A percentile compares a stretch with the other conserved stretches of the same genome.
Conservation (phyloP, 2,329 filamentous ascomycete species). For the Mollisiaceae sp. region DNA sequence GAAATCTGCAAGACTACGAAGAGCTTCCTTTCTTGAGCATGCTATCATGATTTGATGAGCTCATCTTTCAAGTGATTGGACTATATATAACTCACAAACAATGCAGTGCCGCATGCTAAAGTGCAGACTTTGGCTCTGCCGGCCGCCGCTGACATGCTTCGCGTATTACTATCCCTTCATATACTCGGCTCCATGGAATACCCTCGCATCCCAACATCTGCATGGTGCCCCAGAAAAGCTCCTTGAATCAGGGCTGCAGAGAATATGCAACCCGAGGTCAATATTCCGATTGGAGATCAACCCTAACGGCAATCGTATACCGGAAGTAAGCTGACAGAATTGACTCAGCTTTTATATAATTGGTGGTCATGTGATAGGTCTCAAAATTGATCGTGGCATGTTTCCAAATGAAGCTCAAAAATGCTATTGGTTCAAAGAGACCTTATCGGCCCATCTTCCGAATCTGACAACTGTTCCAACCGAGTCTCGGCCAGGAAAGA, state of each 20-base stretch:
- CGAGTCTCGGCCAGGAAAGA: too few relatives aligned
- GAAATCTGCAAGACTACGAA: neutral
- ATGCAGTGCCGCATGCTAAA: neutral
- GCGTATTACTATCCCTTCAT: neutral
- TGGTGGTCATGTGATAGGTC: neutral
- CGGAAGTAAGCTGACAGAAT: constrained; percentile 5
- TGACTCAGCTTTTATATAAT: neutral
- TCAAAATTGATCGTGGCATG: too few relatives aligned
- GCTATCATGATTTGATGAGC: neutral
- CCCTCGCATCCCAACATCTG: neutral
- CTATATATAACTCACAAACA: neutral
- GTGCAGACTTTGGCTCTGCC: neutral
- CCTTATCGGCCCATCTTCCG: too few relatives aligned
- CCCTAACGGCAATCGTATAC: neutral
- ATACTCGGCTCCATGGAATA: neutral
- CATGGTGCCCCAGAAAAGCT: neutral
- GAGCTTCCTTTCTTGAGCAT: neutral
- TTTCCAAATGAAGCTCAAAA: too few relatives aligned
- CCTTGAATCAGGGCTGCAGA: constrained; percentile 4
- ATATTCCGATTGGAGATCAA: neutral
- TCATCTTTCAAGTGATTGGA: constrained; percentile 1
- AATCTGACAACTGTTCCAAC: too few relatives aligned
- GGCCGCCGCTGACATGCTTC: neutral
- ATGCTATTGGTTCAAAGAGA: too few relatives aligned
- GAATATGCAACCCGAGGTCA: neutral